Conservation (phyloP, 805 yeast species). For the Maudiozyma turicensis region DNA sequence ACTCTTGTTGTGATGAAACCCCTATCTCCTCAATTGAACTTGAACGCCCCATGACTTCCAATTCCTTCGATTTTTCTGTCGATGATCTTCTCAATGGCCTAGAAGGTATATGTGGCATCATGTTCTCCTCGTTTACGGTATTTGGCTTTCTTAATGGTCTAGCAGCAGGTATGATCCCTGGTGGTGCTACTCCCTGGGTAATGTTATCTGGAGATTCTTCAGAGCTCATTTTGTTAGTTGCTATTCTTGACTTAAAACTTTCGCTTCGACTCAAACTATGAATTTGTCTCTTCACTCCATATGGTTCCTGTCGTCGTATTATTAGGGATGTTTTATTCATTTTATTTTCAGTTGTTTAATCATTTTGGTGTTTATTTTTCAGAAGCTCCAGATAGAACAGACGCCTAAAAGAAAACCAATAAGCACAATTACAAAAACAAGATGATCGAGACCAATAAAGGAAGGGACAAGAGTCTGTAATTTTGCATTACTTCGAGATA, state of each 20-base stretch:
- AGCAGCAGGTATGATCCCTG: neutral
- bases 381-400: too few species aligned
- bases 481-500: too few species aligned
- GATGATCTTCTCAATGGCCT: conserved; percentile 1
- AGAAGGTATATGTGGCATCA: neutral
- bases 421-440: too few species aligned
- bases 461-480: too few species aligned
- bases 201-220: neutral
- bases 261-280: too few species aligned
- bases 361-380: too few species aligned
- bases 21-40: neutral
- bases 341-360: too few species aligned
- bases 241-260: neutral
- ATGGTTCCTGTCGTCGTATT: too few species aligned
- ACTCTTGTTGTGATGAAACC: neutral
- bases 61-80: neutral
- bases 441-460: too few species aligned
- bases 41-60: neutral
- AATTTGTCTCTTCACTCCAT: too few species aligned
- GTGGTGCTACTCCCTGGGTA: neutral
- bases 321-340: too few species aligned
- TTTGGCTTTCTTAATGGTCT: neutral
- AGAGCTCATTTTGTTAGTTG: neutral
- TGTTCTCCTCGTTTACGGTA: neutral
- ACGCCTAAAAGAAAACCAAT: too few species aligned